Percentiles rank a stretch among this genome's conserved stretches.
phyloP scores from a whole-genome alignment of 176 grass and related monocot species.

The Aegilops umbellulata region DNA sequence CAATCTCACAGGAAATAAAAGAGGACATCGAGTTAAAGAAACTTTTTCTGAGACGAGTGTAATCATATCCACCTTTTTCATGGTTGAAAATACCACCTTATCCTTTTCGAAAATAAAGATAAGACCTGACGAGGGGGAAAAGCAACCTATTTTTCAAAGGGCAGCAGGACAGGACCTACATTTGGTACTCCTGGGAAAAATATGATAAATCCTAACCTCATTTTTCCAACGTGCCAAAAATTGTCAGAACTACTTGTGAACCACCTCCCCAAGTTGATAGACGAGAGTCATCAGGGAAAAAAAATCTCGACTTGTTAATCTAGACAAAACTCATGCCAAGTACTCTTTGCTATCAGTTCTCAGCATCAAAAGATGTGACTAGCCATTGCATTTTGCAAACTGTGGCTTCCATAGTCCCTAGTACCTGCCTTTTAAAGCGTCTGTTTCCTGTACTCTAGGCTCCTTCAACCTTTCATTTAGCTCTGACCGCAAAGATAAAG shows the following conservation, averaged over 20 bases:
- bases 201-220: slow-evolving; percentile 27
- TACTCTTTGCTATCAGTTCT: slow-evolving; percentile 29
- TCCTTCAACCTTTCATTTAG: slow-evolving; percentile 14
- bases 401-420: neutral
- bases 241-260: slow-evolving; percentile 51
- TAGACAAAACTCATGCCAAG: slow-evolving; percentile 52
- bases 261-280: slow-evolving; percentile 38
- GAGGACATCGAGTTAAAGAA: neutral
- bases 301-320: slow-evolving; percentile 35
- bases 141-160: slow-evolving; percentile 34
- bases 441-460: neutral
- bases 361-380: slow-evolving; percentile 21
- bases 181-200: slow-evolving; percentile 25
- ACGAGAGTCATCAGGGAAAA: slow-evolving; percentile 15
- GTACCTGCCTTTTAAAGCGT: slow-evolving; percentile 18
- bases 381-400: slow-evolving; percentile 31
- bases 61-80: slow-evolving; percentile 37
- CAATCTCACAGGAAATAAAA: neutral
- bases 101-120: slow-evolving; percentile 25
- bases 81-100: slow-evolving; percentile 20
- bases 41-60: neutral
- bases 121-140: slow-evolving; percentile 16
- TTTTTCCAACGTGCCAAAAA: slow-evolving; percentile 48
- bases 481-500: slow-evolving; percentile 19
- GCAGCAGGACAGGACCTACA: slow-evolving; percentile 30